Conservation (phyloP, 345 rosid species). For the Cardamine resedifolia region DNA sequence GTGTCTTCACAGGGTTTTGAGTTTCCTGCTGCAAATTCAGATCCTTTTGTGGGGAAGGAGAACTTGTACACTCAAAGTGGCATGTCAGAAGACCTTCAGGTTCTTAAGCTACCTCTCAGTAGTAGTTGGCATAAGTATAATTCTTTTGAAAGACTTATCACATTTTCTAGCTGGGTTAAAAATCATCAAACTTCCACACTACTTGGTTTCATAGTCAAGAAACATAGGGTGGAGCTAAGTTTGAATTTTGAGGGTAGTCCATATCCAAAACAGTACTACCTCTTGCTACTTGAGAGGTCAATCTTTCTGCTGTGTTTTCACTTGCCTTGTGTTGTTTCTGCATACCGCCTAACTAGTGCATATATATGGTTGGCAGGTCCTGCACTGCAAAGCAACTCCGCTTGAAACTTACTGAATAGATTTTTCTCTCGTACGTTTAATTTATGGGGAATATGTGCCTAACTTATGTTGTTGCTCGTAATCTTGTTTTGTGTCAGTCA, state of each 20-base stretch:
- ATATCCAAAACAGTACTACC: slow-evolving; percentile 10
- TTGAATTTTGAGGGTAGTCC: slow-evolving; percentile 24
- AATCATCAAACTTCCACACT: slow-evolving; percentile 13
- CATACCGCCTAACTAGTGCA: slow-evolving; percentile 53
- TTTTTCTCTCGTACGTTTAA: slow-evolving; percentile 36
- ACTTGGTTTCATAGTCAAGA: slow-evolving; percentile 20
- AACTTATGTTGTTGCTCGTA: slow-evolving; percentile 21
- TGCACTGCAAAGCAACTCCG: slow-evolving; percentile 61
- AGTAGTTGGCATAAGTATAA: neutral
- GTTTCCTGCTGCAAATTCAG: slow-evolving; percentile 40
- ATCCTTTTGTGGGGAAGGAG: slow-evolving; percentile 42
- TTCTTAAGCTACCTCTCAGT: slow-evolving; percentile 39
- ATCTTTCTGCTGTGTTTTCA: slow-evolving; percentile 16
- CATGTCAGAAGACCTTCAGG: slow-evolving; percentile 59
- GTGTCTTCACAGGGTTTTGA: slow-evolving; percentile 53
- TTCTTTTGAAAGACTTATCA: neutral
- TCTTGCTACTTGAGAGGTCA: slow-evolving; percentile 9
- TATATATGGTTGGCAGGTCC: slow-evolving; percentile 71
- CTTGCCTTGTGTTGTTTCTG: slow-evolving; percentile 19
- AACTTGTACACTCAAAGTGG: slow-evolving; percentile 44
- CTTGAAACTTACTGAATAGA: slow-evolving; percentile 45
- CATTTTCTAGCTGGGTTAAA: neutral
- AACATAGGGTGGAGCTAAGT: slow-evolving; percentile 19
- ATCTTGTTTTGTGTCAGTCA: slow-evolving; percentile 40
- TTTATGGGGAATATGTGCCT: slow-evolving; percentile 11